phyloP scores from a whole-genome alignment of 192 early-diverging fungal genomes.

The Rhizophlyctis rosea region DNA sequence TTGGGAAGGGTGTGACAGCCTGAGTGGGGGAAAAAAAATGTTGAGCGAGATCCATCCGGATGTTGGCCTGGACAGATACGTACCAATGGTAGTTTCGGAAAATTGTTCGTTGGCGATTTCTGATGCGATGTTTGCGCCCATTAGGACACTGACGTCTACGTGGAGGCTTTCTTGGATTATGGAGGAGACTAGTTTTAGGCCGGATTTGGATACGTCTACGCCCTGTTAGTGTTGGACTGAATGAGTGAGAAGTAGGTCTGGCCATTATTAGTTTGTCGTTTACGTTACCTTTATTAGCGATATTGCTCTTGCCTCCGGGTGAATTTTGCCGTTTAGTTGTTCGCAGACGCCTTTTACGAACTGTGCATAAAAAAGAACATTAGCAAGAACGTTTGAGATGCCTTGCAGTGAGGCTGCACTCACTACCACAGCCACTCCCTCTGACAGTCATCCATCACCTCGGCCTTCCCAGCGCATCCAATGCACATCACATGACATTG shows the following conservation, averaged over 20 bases:
- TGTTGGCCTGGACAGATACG: neutral
- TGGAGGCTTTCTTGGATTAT: slow-evolving; percentile 75
- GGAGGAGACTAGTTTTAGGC: slow-evolving; percentile 76
- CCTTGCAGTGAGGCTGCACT: neutral
- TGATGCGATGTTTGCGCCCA: slow-evolving; percentile 96
- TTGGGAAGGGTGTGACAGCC: slow-evolving; percentile 63
- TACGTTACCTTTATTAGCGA: slow-evolving; percentile 94
- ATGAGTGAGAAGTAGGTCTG: neutral
- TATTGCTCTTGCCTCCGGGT: slow-evolving; percentile 76
- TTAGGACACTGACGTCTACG: slow-evolving; percentile 78
- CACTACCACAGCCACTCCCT: no score
- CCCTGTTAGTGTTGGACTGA: no score
- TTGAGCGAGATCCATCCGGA: neutral
- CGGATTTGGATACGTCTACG: slow-evolving; percentile 71
- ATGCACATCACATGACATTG: neutral
- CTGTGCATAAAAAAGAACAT: slow-evolving; percentile 29
- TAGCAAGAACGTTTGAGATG: neutral
- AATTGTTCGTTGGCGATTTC: slow-evolving; percentile 93
- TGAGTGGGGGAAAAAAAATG: slow-evolving; percentile 3
- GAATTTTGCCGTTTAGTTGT: slow-evolving; percentile 72
- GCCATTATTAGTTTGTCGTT: no score
- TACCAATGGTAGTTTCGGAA: slow-evolving; percentile 90
- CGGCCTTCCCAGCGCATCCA: neutral
- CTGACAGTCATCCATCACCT: no score
- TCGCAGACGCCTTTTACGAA: slow-evolving; percentile 83